Percentiles rank a stretch among this genome's conserved stretches.
Evolutionary conservation across 2,329 filamentous ascomycete genomes (phyloP).

Genomic region (Cordyceps cateniannulata): DNA sequence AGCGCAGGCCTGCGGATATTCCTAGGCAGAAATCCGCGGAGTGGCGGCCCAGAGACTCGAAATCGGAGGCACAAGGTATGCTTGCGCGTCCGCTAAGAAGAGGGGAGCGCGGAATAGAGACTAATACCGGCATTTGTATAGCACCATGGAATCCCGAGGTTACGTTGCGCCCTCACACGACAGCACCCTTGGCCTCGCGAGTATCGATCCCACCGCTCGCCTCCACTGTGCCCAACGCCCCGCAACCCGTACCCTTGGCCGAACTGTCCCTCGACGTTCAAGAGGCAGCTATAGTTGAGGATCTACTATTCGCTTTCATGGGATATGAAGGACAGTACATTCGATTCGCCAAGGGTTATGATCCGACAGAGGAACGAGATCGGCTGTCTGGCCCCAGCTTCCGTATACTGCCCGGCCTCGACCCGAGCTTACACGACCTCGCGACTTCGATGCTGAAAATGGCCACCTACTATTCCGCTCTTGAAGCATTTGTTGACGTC

Average conservation of each 20-base stretch:
- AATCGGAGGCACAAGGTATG: constrained; percentile 44
- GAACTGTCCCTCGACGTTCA: constrained; percentile 74
- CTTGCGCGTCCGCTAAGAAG: not conserved
- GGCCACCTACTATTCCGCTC: constrained; percentile 85
- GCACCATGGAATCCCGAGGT: constrained; percentile 74
- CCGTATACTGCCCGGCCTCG: constrained; percentile 72
- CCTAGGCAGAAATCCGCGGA: constrained; percentile 38
- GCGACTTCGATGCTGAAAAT: constrained; percentile 86
- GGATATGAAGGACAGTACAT: constrained; percentile 98
- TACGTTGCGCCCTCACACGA: constrained; percentile 59
- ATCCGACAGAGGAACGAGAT: constrained; percentile 79
- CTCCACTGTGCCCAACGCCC: constrained; percentile 65
- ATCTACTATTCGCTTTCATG: constrained; percentile 93
- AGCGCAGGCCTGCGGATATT: constrained; percentile 30
- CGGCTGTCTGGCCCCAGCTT: constrained; percentile 77
- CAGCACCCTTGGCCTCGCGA: constrained; percentile 64
- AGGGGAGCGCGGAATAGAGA: constrained; percentile 19
- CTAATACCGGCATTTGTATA: constrained; percentile 18
- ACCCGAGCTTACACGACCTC: constrained; percentile 85
- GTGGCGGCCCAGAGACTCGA: constrained; percentile 36
- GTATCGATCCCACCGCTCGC: constrained; percentile 65
- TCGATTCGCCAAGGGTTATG: constrained; percentile 74
- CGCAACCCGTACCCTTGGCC: constrained; percentile 60
- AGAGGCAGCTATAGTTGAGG: constrained; percentile 81
- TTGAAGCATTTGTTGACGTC: constrained; percentile 90